Evolutionary conservation across 768 basidiomycete genomes (phyloP).

Genomic region (Imleria badia): DNA sequence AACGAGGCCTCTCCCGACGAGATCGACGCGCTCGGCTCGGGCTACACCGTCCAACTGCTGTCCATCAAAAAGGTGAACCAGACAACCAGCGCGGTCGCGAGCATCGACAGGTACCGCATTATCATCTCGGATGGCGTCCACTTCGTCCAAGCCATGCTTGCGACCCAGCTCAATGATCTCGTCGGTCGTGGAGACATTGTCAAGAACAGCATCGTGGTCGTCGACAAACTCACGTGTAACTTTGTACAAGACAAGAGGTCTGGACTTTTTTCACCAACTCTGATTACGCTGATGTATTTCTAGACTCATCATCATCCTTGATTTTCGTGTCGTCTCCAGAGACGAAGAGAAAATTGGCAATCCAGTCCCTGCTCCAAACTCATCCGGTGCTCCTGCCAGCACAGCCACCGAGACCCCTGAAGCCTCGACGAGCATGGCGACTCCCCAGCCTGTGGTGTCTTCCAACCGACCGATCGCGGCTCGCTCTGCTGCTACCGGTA

Average conservation of each 20-base stretch:
- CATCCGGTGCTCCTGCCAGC: slow-evolving; percentile 31
- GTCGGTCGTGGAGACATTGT: slow-evolving; percentile 61
- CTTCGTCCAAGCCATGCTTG: slow-evolving; percentile 92
- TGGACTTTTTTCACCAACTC: slow-evolving; percentile 18
- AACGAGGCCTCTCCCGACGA: slow-evolving; percentile 36
- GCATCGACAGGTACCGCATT: slow-evolving; percentile 66
- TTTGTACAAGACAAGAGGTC: slow-evolving; percentile 79
- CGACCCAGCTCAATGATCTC: slow-evolving; percentile 82
- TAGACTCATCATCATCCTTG: slow-evolving; percentile 83
- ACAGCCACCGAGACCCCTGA: slow-evolving; percentile 21
- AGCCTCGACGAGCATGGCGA: slow-evolving; percentile 29
- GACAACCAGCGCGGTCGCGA: slow-evolving; percentile 27
- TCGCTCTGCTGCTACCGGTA: slow-evolving; percentile 16
- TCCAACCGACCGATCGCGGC: slow-evolving; percentile 12
- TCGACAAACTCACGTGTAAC: slow-evolving; percentile 81
- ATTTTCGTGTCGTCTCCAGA: slow-evolving; percentile 54
- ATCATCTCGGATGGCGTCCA: slow-evolving; percentile 88
- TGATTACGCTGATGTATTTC: slow-evolving; percentile 2
- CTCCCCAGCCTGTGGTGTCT: slow-evolving; percentile 28
- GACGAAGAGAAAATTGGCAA: slow-evolving; percentile 74
- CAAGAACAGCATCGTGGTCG: slow-evolving; percentile 65
- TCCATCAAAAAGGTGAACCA: slow-evolving; percentile 74
- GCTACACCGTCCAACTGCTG: slow-evolving; percentile 72
- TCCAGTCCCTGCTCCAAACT: slow-evolving; percentile 41
- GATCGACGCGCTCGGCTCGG: slow-evolving; percentile 29